phyloP scores from a whole-genome alignment of 495 filamentous ascomycete genomes.

The Trichoderma erinaceum region DNA sequence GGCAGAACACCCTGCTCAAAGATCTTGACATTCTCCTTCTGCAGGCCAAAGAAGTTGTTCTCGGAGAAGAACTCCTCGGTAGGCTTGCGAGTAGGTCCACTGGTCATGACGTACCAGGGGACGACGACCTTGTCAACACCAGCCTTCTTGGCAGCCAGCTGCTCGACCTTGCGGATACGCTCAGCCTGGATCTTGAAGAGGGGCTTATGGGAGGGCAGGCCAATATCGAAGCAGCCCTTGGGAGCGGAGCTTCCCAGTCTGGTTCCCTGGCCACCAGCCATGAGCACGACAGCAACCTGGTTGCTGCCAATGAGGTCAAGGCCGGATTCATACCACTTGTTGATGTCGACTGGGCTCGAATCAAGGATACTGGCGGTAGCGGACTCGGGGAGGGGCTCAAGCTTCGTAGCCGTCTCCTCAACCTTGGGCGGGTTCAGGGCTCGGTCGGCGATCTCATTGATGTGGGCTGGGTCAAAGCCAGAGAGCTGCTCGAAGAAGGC shows the following conservation, averaged over 20 bases:
- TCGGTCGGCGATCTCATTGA: constrained; percentile 76
- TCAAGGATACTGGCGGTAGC: constrained; percentile 89
- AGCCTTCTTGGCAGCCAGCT: constrained; percentile 66
- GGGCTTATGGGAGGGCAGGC: constrained; percentile 82
- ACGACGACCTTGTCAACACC: constrained; percentile 63
- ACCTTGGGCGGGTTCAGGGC: constrained; percentile 54
- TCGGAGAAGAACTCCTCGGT: constrained; percentile 91
- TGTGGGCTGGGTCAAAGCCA: constrained; percentile 70
- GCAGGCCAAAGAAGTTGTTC: constrained; percentile 82
- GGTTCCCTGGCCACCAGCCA: constrained; percentile 96
- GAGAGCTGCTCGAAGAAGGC: constrained; percentile 74
- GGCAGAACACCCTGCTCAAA: constrained; percentile 97
- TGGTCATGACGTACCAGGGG: constrained; percentile 99
- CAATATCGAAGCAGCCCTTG: constrained; percentile 96
- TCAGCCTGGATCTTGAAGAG: constrained; percentile 97
- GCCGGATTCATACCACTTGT: constrained; percentile 80
- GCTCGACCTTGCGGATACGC: constrained; percentile 81
- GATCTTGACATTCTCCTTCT: constrained; percentile 77
- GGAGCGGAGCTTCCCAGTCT: constrained; percentile 89
- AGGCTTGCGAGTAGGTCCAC: constrained; percentile 84
- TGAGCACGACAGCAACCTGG: constrained; percentile 90
- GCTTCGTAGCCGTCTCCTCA: constrained; percentile 24
- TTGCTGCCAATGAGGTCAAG: constrained; percentile 79
- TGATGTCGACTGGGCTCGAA: constrained; percentile 70
- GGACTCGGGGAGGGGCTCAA: constrained; percentile 87